phyloP scores from a whole-genome alignment of 805 yeast species.

The Candida krabiensis region DNA sequence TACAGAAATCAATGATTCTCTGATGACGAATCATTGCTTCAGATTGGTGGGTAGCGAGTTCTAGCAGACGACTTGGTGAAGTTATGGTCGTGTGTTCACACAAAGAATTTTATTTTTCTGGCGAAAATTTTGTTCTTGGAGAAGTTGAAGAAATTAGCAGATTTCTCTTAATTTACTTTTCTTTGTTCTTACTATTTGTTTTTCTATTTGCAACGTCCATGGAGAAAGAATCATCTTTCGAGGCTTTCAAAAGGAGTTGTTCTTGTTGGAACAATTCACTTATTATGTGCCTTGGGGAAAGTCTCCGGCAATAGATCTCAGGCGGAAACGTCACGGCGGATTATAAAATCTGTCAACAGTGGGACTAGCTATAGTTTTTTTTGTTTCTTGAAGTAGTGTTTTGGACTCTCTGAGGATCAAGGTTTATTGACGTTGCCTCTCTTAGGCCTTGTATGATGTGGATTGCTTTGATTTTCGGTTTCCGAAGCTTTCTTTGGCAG shows the following conservation, averaged over 20 bases:
- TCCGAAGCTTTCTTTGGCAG: not conserved
- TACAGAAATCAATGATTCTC: too few relatives aligned
- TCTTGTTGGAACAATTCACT: constrained; percentile 13
- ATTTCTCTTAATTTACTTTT: not conserved
- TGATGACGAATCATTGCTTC: too few relatives aligned
- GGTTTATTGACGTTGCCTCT: constrained; percentile 20
- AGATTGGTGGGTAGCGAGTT: too few relatives aligned
- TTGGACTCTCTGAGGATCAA: too few relatives aligned
- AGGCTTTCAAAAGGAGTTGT: constrained; percentile 58
- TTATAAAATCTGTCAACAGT: constrained; percentile 18
- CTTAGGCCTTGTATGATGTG: constrained; percentile 14
- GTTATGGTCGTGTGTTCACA: too few relatives aligned
- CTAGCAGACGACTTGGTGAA: too few relatives aligned
- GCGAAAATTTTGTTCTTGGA: too few relatives aligned
- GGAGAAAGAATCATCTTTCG: constrained; percentile 75
- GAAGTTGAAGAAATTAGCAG: too few relatives aligned
- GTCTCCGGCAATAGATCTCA: constrained; percentile 69
- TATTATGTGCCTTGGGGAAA: constrained; percentile 71
- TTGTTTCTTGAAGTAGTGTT: too few relatives aligned
- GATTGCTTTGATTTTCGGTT: not conserved
- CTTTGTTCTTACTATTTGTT: constrained; percentile 11
- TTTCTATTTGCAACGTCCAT: constrained; percentile 47
- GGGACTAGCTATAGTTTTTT: not conserved
- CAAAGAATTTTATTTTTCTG: too few relatives aligned
- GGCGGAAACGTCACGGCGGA: constrained; percentile 56